Evolutionary conservation across 2,329 filamentous ascomycete genomes (phyloP).

Genomic region (Trichoderma guizhouense): DNA sequence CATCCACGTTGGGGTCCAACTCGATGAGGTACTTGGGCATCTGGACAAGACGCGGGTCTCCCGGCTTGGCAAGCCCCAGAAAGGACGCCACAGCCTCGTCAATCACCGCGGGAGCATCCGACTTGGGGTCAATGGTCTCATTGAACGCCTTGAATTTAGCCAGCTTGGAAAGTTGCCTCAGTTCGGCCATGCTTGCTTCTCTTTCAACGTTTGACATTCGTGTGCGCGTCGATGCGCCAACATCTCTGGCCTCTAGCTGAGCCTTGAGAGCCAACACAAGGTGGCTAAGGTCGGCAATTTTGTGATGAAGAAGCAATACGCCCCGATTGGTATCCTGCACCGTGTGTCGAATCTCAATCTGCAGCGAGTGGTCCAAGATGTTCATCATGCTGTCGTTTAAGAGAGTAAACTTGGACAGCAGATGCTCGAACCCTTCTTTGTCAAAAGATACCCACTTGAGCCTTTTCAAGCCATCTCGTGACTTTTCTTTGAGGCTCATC

Average conservation of each 20-base stretch:
- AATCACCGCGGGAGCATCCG: constrained; percentile 27
- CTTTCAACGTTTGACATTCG: constrained; percentile 35
- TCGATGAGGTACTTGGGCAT: constrained; percentile 36
- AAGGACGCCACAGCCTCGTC: constrained; percentile 38
- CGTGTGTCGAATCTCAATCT: constrained; percentile 46
- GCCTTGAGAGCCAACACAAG: constrained; percentile 46
- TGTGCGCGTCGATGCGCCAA: constrained; percentile 25
- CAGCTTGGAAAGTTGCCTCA: constrained; percentile 41
- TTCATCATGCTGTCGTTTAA: constrained; percentile 49
- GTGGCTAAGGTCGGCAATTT: constrained; percentile 43
- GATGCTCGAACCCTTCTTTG: constrained; percentile 43
- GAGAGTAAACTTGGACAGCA: constrained; percentile 42
- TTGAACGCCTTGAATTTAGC: constrained; percentile 53
- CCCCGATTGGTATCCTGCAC: constrained; percentile 48
- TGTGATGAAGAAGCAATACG: constrained; percentile 45
- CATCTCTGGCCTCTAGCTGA: constrained; percentile 35
- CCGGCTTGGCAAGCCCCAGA: constrained; percentile 38
- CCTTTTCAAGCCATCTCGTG: constrained; percentile 31
- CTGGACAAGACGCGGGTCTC: constrained; percentile 32
- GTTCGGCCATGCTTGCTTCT: constrained; percentile 38
- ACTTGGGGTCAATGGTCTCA: constrained; percentile 41
- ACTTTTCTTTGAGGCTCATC: constrained; percentile 36
- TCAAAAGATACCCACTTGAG: constrained; percentile 46
- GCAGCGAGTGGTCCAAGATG: constrained; percentile 44
- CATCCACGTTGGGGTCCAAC: constrained; percentile 32